Evolutionary conservation across 2,329 filamentous ascomycete genomes (phyloP), one percentile per base, ranked within the genome.

Genomic region (Epichloe gansuensis): DNA sequence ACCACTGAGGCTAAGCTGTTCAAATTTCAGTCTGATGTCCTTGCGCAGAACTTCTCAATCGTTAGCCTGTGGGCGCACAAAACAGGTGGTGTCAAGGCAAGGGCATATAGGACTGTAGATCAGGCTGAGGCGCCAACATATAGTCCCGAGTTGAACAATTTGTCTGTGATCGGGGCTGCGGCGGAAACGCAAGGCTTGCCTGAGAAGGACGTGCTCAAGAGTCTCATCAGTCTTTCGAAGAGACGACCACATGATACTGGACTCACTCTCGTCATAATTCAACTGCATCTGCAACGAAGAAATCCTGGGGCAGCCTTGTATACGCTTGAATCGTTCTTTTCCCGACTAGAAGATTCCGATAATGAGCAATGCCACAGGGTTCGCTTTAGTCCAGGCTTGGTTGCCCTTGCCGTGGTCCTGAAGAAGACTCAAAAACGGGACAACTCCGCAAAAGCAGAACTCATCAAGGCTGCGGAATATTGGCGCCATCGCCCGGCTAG

Each of bases 361-460:
- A 71, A 73, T 0, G 63, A 75, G 2, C 73, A 77, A 15, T 75
- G 84, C 54, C 74, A 81, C 53, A 82, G 90, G 59, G 80, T 86
- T 28, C 84, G 91, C 11, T 93, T 85, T 66, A 84, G 88, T 28
- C 91, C 93, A 0, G 91, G 91, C 2, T 74, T 98, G 1, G 78
- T 97, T 31, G 89, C 88, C 0, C 75, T 91, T 2, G 75, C 87
- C 3, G 84, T 95, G 9, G 83, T 87, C 2, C 75, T 98, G 0
- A 93, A 95, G 68, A 81, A 81, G 60, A 72, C 77, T 2, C 85
- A 93, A 65, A 84, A 86, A 41, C 86, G 90, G 38, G 85, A 84
- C 58, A 72, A 76, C 25, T 82, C 86, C 34, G 82, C 87, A 56
- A 86, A 86, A 56, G 69, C 73, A 6, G 87, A 93, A 63, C 75